These are phyloP conservation scores for Gastrolobium villosum DNA, from an alignment of 306 rosid genomes.

Conservation along the genomic window DNA sequence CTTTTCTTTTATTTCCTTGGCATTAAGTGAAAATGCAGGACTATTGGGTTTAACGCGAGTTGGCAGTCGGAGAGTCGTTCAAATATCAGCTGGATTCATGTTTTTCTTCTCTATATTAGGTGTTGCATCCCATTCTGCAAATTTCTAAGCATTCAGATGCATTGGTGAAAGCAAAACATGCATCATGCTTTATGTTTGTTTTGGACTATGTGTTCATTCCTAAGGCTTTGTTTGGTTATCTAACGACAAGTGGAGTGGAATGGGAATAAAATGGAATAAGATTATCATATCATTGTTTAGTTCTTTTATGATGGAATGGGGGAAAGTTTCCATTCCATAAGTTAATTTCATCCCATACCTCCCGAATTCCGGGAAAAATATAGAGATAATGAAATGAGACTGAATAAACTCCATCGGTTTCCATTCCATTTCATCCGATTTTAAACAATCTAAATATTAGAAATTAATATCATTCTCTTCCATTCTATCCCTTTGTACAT, in stretches of 20 bases:
- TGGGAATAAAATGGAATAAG: not conserved
- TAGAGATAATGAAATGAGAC: not conserved
- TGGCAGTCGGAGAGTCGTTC: slow-evolving; percentile 86
- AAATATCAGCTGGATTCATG: slow-evolving; percentile 87
- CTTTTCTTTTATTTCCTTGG: slow-evolving; percentile 39
- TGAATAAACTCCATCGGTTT: not conserved
- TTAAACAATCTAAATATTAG: not conserved
- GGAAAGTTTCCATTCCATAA: not conserved
- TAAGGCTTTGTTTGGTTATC: not conserved
- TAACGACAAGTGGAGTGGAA: slow-evolving; percentile 4
- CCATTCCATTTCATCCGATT: not conserved
- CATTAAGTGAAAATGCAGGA: slow-evolving; percentile 88
- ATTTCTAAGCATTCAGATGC: not conserved
- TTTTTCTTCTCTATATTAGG: slow-evolving; percentile 89
- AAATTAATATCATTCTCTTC: not conserved
- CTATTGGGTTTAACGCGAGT: slow-evolving; percentile 85
- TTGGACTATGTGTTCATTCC: not conserved
- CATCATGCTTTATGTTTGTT: slow-evolving; percentile 18
- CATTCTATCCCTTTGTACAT: not conserved
- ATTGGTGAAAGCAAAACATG: not conserved
- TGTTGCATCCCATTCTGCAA: slow-evolving; percentile 24
- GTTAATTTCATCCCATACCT: not conserved
- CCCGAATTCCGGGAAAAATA: not conserved
- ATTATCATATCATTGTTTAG: not conserved
- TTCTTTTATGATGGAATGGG: not conserved